These are phyloP conservation scores for Trichoderma polysporum DNA, from an alignment of 2,329 filamentous ascomycete genomes.

Conservation along the genomic window DNA sequence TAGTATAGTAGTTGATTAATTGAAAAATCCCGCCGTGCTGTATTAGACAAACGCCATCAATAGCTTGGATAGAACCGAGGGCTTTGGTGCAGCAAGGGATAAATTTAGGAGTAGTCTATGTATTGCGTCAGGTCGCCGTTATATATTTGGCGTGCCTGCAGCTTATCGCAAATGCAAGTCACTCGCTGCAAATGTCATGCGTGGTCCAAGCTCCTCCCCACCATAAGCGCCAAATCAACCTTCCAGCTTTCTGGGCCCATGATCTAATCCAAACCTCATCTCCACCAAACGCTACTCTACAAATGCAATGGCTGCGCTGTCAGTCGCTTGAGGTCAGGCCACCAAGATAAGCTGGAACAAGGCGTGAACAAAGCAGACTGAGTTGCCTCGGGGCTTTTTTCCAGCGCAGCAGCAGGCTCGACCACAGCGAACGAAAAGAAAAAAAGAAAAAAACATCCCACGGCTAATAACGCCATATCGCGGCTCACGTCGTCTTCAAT, in stretches of 20 bases:
- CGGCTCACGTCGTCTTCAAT: conserved; percentile 32
- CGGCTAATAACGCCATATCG: neutral
- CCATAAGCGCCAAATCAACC: conserved; percentile 2
- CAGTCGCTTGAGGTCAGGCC: conserved; percentile 18
- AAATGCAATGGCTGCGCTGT: conserved; percentile 17
- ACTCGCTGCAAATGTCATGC: conserved; percentile 10
- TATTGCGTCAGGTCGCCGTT: neutral
- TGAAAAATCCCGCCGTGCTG: neutral
- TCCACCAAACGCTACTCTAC: conserved; percentile 6
- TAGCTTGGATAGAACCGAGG: neutral
- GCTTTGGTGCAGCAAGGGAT: neutral
- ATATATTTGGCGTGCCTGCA: neutral
- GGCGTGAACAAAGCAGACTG: neutral
- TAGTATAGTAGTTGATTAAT: neutral
- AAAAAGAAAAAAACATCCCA: neutral
- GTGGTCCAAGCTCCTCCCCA: conserved; percentile 22
- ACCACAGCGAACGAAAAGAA: neutral
- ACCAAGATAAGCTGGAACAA: conserved; percentile 17
- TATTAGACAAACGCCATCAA: conserved; percentile 3
- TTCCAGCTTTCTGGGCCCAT: conserved; percentile 1
- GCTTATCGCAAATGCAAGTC: neutral
- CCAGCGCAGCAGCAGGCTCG: neutral
- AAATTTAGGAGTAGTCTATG: neutral
- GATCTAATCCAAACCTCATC: conserved; percentile 17
- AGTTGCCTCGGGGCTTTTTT: neutral